These are phyloP conservation scores for Exophiala sp. DNA, from an alignment of 2,329 filamentous ascomycete genomes.

Conservation along the genomic window DNA sequence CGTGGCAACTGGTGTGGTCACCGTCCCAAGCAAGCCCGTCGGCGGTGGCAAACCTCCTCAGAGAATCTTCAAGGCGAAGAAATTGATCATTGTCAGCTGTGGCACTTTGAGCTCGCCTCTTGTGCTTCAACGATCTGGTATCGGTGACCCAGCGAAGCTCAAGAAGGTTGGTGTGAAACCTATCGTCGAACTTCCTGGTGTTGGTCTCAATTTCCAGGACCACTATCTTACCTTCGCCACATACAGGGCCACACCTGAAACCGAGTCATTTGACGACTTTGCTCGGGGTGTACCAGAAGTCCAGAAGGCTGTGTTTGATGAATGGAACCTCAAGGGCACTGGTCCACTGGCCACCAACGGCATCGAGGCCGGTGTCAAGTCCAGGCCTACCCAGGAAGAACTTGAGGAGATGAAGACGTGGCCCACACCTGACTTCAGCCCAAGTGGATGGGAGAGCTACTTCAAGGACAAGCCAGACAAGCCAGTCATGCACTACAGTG, in stretches of 20 bases:
- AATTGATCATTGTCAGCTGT: constrained; percentile 69
- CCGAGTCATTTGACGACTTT: constrained; percentile 78
- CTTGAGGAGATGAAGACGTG: constrained; percentile 66
- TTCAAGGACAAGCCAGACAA: constrained; percentile 83
- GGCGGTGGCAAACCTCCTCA: constrained; percentile 49
- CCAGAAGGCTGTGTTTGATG: constrained; percentile 70
- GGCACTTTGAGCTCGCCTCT: constrained; percentile 71
- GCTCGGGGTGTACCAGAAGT: constrained; percentile 68
- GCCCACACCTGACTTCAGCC: constrained; percentile 68
- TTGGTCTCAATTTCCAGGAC: constrained; percentile 74
- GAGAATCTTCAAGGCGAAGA: constrained; percentile 64
- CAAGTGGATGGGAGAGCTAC: constrained; percentile 72
- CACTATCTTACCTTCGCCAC: constrained; percentile 70
- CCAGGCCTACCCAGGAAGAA: constrained; percentile 67
- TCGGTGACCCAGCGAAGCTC: constrained; percentile 70
- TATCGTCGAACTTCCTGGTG: constrained; percentile 67
- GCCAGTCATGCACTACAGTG: constrained; percentile 80
- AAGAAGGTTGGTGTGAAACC: constrained; percentile 65
- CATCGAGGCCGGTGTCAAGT: constrained; percentile 76
- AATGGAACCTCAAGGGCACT: constrained; percentile 76
- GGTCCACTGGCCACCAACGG: constrained; percentile 74
- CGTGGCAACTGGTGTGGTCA: constrained; percentile 67
- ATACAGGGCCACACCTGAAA: constrained; percentile 69
- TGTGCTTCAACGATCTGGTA: constrained; percentile 71
- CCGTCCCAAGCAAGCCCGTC: constrained; percentile 67